Evolutionary conservation across 352 stramenopile species (phyloP).

Genomic region (Phytophthora pini): DNA sequence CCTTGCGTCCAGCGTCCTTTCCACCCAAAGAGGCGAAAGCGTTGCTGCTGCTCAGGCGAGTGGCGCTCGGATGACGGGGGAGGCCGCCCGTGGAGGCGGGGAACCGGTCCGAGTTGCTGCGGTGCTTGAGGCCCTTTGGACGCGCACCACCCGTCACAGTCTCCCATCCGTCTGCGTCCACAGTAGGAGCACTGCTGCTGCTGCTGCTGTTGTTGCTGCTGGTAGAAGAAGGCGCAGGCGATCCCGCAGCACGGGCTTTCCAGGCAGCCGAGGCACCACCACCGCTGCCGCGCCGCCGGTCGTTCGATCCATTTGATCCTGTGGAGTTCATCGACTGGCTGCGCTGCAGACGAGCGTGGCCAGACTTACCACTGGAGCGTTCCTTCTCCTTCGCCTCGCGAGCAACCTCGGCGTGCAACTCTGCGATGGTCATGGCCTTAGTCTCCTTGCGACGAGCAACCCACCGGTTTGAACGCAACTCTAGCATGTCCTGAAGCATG

Average conservation of each 20-base stretch:
- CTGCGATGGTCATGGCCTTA: conserved; percentile 86
- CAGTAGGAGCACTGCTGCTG: conserved; percentile 24
- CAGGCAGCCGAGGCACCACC: conserved; percentile 62
- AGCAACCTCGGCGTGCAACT: conserved; percentile 78
- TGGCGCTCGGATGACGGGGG: conserved; percentile 47
- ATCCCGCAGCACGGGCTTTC: conserved; percentile 55
- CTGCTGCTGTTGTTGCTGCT: conserved; percentile 12
- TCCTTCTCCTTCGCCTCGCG: conserved; percentile 79
- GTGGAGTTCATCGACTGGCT: conserved; percentile 68
- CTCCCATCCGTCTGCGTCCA: conserved; percentile 78
- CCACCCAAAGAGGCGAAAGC: conserved; percentile 52
- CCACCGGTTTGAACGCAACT: conserved; percentile 81
- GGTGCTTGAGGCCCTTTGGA: conserved; percentile 69
- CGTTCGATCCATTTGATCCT: conserved; percentile 37
- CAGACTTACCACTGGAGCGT: conserved; percentile 42
- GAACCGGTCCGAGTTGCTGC: conserved; percentile 68
- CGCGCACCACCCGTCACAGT: conserved; percentile 57
- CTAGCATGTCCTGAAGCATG: conserved; percentile 84
- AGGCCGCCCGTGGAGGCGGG: conserved; percentile 19
- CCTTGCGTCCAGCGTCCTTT: conserved; percentile 42
- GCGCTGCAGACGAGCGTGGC: conserved; percentile 55
- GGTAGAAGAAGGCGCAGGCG: conserved; percentile 2
- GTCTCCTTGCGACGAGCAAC: conserved; percentile 79
- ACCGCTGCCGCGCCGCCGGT: conserved; percentile 46
- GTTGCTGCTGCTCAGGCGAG: conserved; percentile 37